Conservation (phyloP, 2,329 filamentous ascomycete genomes). For the Colletotrichum coccodes region DNA sequence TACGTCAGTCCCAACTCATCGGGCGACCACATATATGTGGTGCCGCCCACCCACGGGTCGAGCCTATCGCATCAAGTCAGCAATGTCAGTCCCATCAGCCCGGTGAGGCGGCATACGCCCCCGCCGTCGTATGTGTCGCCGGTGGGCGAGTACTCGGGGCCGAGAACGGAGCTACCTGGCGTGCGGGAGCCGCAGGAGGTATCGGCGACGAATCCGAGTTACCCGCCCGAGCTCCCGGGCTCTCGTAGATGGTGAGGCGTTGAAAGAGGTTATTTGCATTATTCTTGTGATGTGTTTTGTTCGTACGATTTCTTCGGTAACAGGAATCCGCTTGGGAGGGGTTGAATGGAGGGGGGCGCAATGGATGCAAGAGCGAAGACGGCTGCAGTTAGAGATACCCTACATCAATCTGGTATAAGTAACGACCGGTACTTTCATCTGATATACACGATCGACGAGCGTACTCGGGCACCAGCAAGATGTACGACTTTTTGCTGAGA, state of each 20-base stretch:
- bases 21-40: conserved; percentile 18
- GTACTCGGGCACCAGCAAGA: conserved; percentile 76
- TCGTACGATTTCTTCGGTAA: background rate
- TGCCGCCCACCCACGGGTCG: background rate
- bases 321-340: background rate
- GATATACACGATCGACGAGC: conserved; percentile 63
- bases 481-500: conserved; percentile 90
- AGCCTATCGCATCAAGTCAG: conserved; percentile 9
- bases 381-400: background rate
- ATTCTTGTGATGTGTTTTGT: background rate
- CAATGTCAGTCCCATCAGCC: conserved; percentile 20
- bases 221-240: conserved; percentile 2
- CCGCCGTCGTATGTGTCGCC: conserved; percentile 23
- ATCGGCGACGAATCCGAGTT: background rate
- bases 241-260: background rate
- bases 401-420: background rate
- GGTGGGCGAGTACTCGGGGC: conserved; percentile 3
- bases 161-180: conserved; percentile 19
- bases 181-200: conserved; percentile 20
- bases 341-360: background rate
- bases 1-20: conserved; percentile 15
- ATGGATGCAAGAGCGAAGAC: background rate
- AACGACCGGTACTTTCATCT: background rate
- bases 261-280: background rate
- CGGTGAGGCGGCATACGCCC: conserved; percentile 12